Base-by-base conservation (phyloP, 2,329 filamentous ascomycete species). In the Rugonectria rugulosa region DNA sequence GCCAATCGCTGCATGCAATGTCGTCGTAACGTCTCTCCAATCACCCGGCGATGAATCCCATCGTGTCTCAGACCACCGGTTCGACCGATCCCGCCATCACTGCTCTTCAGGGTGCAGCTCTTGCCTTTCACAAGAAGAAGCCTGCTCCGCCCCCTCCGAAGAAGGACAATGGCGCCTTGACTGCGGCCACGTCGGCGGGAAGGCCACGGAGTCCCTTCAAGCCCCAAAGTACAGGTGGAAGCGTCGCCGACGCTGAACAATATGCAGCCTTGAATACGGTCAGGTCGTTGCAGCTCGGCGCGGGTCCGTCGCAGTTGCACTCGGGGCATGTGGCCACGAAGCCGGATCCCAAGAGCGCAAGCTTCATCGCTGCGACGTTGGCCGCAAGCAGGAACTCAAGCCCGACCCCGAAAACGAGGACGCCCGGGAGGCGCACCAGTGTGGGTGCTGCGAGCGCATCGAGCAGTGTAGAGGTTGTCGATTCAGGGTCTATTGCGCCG, bases 401-500 rank as follows among this genome's bases (percentile, higher is more conserved):
- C 53, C 73, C 77, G 10, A 72, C 66, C 7, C 68, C 71, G 7
- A 68, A 61, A 40, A 53, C 52, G 3, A 57, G 53, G 23, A 62
- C 65, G 46, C 69, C 61, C 5, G 64, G 48, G 59, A 72, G 69
- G 42, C 71, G 65, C 45, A 64, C 61, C 6, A 76, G 72, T 56
- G 47, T 66, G 19, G 71, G 68, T 15, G 65, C 65, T 7, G 56
- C 64, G 32, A 73, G 72, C 55, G 61, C 68, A 3, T 61, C 63
- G 6, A 61, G 56, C 27, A 60, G 55, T 42, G 65, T 65, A 44
- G 64, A 72, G 38, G 64, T 68, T 45, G 68, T 74, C 27, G 70
- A 90, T 67, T 82, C 82, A 9, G 80, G 78, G 1, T 77, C 85
- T 6, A 87, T 89, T 44, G 76, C 82, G 20, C 80, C 88, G 0